A percentile compares a stretch with the other conserved stretches of the same genome.
Conservation (phyloP, 164 flowering plant species). For the Paratinospora sagittata region DNA sequence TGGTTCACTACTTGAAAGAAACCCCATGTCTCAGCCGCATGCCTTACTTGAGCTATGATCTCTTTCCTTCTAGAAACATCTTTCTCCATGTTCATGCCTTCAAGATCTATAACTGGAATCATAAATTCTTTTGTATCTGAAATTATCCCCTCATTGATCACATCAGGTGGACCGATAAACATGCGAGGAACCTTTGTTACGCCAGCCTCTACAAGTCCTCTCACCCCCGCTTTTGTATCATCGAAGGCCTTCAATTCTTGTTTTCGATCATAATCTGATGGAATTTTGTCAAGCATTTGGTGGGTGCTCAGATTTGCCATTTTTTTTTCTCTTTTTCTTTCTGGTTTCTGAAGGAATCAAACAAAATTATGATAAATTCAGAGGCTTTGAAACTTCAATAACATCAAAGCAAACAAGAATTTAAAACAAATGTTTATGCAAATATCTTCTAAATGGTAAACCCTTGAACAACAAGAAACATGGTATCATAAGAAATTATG, state of each 20-base stretch:
- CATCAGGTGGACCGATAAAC: conserved; percentile 22
- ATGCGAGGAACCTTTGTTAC: conserved; percentile 18
- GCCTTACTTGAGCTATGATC: conserved; percentile 5
- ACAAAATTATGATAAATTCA: no score
- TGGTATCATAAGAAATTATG: no score
- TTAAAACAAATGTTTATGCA: no score
- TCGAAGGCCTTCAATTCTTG: no score
- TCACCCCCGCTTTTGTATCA: no score
- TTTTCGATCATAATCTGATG: no score
- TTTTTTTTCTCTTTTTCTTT: not conserved
- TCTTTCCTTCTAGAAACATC: not conserved
- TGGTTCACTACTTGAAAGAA: conserved; percentile 24
- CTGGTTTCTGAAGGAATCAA: not conserved
- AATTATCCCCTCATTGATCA: not conserved
- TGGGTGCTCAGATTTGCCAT: not conserved
- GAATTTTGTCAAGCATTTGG: no score
- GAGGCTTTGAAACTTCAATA: not conserved
- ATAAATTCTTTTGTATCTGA: not conserved
- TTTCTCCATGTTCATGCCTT: not conserved
- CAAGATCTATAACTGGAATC: conserved; percentile 21
- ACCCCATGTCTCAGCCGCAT: conserved; percentile 11
- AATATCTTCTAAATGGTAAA: no score
- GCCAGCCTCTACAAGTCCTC: conserved; percentile 25
- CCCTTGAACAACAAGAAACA: no score
- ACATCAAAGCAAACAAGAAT: not conserved